Evolutionary conservation across 768 basidiomycete species (phyloP).

Genomic region (Coprinopsis sp.): DNA sequence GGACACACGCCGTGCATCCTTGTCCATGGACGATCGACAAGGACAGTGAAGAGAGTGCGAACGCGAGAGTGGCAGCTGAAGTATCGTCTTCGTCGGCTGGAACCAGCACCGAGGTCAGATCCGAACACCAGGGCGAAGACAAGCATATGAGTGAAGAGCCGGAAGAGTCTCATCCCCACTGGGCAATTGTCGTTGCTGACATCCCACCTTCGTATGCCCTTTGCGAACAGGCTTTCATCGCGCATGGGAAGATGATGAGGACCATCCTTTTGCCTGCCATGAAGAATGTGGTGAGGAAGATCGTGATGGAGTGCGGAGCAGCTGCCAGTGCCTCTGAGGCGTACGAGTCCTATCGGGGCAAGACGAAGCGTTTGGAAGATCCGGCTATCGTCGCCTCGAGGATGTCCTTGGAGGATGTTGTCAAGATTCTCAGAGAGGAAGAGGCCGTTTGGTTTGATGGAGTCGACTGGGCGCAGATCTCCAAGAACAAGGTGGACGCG

Average conservation of each 20-base stretch:
- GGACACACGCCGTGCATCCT: constrained; percentile 41
- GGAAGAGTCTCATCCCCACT: constrained; percentile 40
- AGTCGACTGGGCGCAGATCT: constrained; percentile 58
- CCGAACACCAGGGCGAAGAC: neutral
- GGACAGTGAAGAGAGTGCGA: constrained; percentile 17
- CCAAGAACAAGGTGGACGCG: constrained; percentile 33
- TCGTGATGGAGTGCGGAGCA: constrained; percentile 58
- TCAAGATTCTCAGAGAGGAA: constrained; percentile 51
- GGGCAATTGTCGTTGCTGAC: constrained; percentile 42
- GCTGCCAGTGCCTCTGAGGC: constrained; percentile 14
- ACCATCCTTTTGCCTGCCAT: constrained; percentile 60
- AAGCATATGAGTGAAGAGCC: constrained; percentile 20
- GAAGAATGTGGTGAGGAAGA: constrained; percentile 60
- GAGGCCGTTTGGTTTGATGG: constrained; percentile 72
- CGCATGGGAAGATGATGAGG: constrained; percentile 55
- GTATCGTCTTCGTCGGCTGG: constrained; percentile 8
- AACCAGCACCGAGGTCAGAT: constrained; percentile 15
- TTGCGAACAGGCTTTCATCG: constrained; percentile 60
- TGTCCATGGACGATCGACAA: constrained; percentile 56
- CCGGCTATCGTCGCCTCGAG: constrained; percentile 51
- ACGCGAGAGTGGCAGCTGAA: constrained; percentile 12
- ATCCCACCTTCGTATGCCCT: constrained; percentile 58
- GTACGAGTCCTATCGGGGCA: neutral
- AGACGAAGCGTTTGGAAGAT: constrained; percentile 29
- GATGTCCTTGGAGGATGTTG: constrained; percentile 61